Base-by-base conservation (phyloP, 1,284 basidiomycete genomes). In the Puccinia novopanici region DNA sequence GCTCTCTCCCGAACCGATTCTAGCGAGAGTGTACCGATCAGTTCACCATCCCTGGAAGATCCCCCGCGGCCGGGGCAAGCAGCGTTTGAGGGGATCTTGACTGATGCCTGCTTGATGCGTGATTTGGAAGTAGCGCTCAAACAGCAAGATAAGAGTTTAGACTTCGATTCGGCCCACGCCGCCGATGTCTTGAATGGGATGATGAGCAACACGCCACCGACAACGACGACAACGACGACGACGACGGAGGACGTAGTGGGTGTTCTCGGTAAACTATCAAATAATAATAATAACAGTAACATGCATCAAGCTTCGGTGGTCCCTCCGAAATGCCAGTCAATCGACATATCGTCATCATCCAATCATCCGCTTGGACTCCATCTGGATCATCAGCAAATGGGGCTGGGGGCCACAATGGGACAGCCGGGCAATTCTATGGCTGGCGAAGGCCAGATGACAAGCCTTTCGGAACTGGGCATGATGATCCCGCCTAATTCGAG, bases 1-100 rank as follows among this genome's bases (percentile, higher is more conserved):
- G 19, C 37, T 27, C 54, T 74, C 54, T 74, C 57, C 9, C 72
- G 72, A 4, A 74, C 50, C 3, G 72, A 74, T 45, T 74, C 72
- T 27, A 45, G 54, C 34, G 72, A 74, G 9, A 74, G 40, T 61
- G 40, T 74, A 0, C 50, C 72, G 50, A 71, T 55, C 30, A 71
- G 68, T 22, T 55, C 68, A 10, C 68, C 48, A 22, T 54, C 50
- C 10, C 52, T 71, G 2, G 68, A 71, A 37, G 68, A 71, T 34
- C 48, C 52, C 17, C 52, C 68, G 5, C 22, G 61, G 40, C 4
- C 15, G 10, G 22, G 50, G 8, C 68, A 34, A 40, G 30, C 50
- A 24, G 8, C 15, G 19, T 71, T 55, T 27, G 68, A 71, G 17
- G 30, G 52, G 24, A 37, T 71, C 24, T 15, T 71, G 5, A 54